phyloP scores from a whole-genome alignment of 139 green algal genomes.

The Axilococcus clingmanii region DNA sequence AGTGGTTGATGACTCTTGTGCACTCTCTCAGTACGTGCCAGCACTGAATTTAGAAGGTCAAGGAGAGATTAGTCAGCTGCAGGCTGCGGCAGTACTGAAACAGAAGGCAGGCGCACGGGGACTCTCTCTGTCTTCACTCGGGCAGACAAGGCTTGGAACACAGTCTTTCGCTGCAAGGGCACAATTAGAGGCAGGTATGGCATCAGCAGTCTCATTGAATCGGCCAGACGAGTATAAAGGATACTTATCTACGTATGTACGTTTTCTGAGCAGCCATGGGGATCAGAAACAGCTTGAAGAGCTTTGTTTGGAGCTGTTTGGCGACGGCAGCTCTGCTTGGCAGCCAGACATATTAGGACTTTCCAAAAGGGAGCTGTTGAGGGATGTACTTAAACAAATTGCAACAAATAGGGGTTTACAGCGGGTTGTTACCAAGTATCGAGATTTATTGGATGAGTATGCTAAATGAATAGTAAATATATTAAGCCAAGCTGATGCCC shows the following conservation, averaged over 20 bases:
- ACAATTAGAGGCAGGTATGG: constrained; percentile 48
- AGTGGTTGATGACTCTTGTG: constrained; percentile 48
- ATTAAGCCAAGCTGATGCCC: constrained; percentile 21
- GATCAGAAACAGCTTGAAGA: not conserved
- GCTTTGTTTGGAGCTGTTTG: too few species aligned
- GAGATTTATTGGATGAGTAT: constrained; percentile 11
- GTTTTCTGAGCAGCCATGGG: constrained; percentile 8
- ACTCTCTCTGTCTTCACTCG: not conserved
- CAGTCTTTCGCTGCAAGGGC: constrained; percentile 9
- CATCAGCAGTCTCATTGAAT: constrained; percentile 35
- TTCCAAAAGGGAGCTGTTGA: constrained; percentile 49
- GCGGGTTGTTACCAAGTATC: constrained; percentile 10
- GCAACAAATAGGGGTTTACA: constrained; percentile 20
- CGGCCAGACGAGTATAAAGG: constrained; percentile 37
- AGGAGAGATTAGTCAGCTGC: constrained; percentile 33
- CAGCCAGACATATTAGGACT: constrained; percentile 37
- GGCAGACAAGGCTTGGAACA: not conserved
- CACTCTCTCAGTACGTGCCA: constrained; percentile 27
- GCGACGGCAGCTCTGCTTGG: constrained; percentile 33
- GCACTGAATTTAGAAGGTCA: constrained; percentile 3
- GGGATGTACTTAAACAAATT: constrained; percentile 28
- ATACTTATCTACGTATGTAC: constrained; percentile 53
- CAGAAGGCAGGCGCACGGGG: not conserved
- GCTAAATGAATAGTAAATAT: not conserved
- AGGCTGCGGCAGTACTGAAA: constrained; percentile 25